phyloP scores from a whole-genome alignment of 257 asterid species.

The Plantago major region DNA sequence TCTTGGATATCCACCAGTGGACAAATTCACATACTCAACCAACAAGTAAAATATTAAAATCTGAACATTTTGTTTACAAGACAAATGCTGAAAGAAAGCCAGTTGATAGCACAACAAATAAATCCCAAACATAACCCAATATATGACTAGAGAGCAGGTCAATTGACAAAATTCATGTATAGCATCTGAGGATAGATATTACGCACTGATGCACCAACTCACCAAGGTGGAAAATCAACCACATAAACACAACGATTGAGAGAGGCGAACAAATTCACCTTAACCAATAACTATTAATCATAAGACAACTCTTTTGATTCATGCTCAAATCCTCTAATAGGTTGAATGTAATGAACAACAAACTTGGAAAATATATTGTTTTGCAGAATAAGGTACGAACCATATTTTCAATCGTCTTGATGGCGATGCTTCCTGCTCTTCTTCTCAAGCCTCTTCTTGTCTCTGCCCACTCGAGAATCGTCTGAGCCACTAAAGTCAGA shows the following conservation, averaged over 20 bases:
- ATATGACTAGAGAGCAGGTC: no score
- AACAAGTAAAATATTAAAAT: no score
- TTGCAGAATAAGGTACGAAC: constrained; percentile 11
- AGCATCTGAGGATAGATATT: background rate
- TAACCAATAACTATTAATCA: background rate
- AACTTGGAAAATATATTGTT: background rate
- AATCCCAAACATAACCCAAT: no score
- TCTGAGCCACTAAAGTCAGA: constrained; percentile 51
- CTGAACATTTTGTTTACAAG: no score
- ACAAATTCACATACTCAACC: no score
- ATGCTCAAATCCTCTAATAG: constrained; percentile 11
- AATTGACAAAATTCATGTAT: background rate
- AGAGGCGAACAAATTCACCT: constrained; percentile 4
- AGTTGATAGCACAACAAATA: no score
- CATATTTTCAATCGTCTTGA: constrained; percentile 33
- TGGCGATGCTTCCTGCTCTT: constrained; percentile 52
- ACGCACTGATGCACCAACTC: background rate
- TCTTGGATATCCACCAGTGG: no score
- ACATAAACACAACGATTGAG: constrained; percentile 4
- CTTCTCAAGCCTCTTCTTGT: constrained; percentile 63
- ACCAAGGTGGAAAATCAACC: background rate
- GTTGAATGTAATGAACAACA: background rate
- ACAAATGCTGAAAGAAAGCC: no score
- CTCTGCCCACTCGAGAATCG: constrained; percentile 70
- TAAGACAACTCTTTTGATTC: background rate